Conservation (phyloP, 768 basidiomycete genomes). For the Trametes elegans region DNA sequence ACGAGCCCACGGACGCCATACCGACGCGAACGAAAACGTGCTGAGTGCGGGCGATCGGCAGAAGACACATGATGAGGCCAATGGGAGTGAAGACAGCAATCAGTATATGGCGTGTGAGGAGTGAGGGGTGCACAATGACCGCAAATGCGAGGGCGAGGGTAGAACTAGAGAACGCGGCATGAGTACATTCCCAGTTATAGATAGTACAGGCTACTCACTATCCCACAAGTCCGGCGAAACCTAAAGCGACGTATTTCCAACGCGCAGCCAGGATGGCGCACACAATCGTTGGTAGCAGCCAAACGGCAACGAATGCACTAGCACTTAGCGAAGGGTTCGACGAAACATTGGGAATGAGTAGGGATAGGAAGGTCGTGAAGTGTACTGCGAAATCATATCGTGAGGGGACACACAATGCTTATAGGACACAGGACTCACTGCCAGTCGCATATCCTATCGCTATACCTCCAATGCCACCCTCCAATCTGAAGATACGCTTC, state of each 20-base stretch:
- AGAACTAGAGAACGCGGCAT: conserved; percentile 31
- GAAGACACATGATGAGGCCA: conserved; percentile 40
- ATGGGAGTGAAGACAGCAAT: conserved; percentile 36
- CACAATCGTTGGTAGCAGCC: conserved; percentile 51
- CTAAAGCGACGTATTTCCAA: conserved; percentile 50
- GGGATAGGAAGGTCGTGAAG: conserved; percentile 55
- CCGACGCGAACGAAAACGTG: conserved; percentile 50
- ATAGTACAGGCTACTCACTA: conserved; percentile 39
- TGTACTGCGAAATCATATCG: conserved; percentile 41
- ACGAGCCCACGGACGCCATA: conserved; percentile 53
- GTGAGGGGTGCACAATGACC: conserved; percentile 54
- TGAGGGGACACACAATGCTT: background rate
- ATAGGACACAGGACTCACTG: conserved; percentile 36
- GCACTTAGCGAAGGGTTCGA: conserved; percentile 42
- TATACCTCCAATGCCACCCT: conserved; percentile 65
- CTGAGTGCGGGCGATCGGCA: conserved; percentile 45
- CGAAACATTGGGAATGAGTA: conserved; percentile 54
- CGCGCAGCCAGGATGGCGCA: conserved; percentile 52
- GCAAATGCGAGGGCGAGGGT: conserved; percentile 48
- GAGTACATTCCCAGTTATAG: background rate
- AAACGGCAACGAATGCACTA: conserved; percentile 57
- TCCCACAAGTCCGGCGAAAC: conserved; percentile 49
- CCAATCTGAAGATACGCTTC: conserved; percentile 42
- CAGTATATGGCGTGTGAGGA: conserved; percentile 47
- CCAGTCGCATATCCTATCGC: conserved; percentile 59